Conservation (phyloP, 2,329 filamentous ascomycete species). For the Beauveria rudraprayagi region DNA sequence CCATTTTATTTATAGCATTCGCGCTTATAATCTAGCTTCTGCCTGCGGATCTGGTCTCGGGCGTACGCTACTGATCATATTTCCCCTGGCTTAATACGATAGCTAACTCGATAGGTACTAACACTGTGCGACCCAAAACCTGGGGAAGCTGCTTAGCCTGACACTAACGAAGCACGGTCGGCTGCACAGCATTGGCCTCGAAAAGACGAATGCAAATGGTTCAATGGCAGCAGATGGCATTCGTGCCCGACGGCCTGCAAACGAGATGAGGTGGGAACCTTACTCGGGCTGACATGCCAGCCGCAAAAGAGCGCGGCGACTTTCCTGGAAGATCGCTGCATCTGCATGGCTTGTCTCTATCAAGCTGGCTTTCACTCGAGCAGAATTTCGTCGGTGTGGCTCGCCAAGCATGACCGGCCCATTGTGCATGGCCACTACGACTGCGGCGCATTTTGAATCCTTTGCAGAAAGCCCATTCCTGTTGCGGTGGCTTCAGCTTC, state of each 20-base stretch:
- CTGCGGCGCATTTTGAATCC: neutral
- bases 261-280: neutral
- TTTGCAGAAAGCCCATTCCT: neutral
- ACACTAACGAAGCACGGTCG: neutral
- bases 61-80: neutral
- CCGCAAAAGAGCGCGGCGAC: neutral
- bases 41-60: conserved; percentile 1
- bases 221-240: neutral
- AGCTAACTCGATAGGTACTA: conserved; percentile 8
- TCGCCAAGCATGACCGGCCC: neutral
- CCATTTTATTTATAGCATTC: conserved; percentile 1
- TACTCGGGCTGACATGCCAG: neutral
- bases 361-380: neutral
- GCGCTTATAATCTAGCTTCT: neutral
- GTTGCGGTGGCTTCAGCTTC: neutral
- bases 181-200: neutral
- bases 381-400: neutral
- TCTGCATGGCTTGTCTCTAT: neutral
- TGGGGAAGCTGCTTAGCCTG: neutral
- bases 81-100: neutral
- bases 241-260: neutral
- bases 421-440: neutral
- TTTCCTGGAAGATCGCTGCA: neutral
- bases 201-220: neutral
- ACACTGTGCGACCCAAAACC: neutral